These are phyloP conservation scores for Nitzschia putrida DNA, from an alignment of 108 stramenopile genomes.

Conservation along the genomic window DNA sequence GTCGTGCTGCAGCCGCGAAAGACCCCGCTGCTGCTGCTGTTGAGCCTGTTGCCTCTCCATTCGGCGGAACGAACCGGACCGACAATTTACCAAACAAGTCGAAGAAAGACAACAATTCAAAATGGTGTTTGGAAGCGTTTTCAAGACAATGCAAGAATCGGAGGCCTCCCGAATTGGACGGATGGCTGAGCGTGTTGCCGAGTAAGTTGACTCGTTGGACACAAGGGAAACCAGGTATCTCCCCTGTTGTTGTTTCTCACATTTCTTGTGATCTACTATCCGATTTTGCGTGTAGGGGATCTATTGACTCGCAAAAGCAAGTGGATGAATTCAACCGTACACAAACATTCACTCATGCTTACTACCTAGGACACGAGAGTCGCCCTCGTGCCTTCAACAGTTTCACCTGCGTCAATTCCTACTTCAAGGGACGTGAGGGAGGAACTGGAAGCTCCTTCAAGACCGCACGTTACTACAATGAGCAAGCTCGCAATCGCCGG, in stretches of 20 bases:
- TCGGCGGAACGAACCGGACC: not conserved
- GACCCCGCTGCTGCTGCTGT: not conserved
- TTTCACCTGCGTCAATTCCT: constrained; percentile 50
- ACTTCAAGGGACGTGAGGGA: constrained; percentile 52
- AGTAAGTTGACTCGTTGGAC: constrained; percentile 25
- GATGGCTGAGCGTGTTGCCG: constrained; percentile 37
- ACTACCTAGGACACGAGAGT: constrained; percentile 40
- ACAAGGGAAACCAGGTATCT: not conserved
- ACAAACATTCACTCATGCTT: constrained; percentile 39
- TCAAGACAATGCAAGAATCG: constrained; percentile 28
- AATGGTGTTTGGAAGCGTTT: constrained; percentile 12
- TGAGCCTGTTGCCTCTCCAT: too few relatives aligned
- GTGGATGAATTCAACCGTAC: constrained; percentile 59
- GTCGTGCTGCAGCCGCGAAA: too few relatives aligned
- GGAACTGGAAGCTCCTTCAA: constrained; percentile 57
- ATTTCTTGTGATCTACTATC: not conserved
- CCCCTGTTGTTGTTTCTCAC: not conserved
- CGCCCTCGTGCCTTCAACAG: constrained; percentile 51
- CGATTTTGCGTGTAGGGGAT: constrained; percentile 37
- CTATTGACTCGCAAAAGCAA: constrained; percentile 62
- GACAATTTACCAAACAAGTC: constrained; percentile 3
- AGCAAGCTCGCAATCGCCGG: constrained; percentile 50
- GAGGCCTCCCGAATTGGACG: constrained; percentile 42
- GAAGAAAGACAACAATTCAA: not conserved
- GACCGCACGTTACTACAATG: constrained; percentile 54